These are phyloP conservation scores for Lentinula detonsa DNA, from an alignment of 768 basidiomycete genomes.

Conservation along the genomic window DNA sequence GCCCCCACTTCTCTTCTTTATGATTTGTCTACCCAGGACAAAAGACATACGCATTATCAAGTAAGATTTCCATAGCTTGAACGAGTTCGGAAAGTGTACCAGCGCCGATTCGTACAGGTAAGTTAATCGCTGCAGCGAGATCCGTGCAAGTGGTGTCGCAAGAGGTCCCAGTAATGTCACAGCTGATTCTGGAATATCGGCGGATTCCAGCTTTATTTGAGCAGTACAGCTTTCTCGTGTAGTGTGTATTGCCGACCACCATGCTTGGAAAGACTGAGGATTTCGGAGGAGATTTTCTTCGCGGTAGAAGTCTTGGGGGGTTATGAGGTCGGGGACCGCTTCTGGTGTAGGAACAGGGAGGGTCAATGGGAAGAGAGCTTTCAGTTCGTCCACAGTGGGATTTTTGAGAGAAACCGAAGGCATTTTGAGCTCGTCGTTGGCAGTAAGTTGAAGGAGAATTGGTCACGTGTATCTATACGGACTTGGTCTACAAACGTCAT, in stretches of 20 bases:
- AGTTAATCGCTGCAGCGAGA: slow-evolving; percentile 75
- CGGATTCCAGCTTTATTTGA: slow-evolving; percentile 51
- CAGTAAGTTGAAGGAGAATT: not conserved
- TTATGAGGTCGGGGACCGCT: slow-evolving; percentile 71
- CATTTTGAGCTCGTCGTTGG: slow-evolving; percentile 28
- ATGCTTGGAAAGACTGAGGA: slow-evolving; percentile 84
- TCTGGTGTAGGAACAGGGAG: slow-evolving; percentile 77
- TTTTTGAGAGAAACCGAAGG: slow-evolving; percentile 48
- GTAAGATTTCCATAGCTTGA: slow-evolving; percentile 96
- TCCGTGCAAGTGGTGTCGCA: slow-evolving; percentile 63
- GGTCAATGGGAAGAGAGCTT: slow-evolving; percentile 77
- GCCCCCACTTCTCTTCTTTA: slow-evolving; percentile 76
- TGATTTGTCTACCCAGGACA: slow-evolving; percentile 71
- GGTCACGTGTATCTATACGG: not conserved
- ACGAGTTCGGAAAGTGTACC: slow-evolving; percentile 78
- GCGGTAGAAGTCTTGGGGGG: slow-evolving; percentile 70
- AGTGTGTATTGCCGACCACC: slow-evolving; percentile 83
- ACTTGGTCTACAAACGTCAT: slow-evolving; percentile 10
- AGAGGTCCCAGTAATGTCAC: slow-evolving; percentile 72
- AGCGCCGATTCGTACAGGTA: slow-evolving; percentile 95
- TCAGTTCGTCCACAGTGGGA: slow-evolving; percentile 40
- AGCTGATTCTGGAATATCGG: slow-evolving; percentile 43
- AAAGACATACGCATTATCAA: slow-evolving; percentile 76
- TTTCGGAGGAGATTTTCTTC: slow-evolving; percentile 95
- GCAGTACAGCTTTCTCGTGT: slow-evolving; percentile 61